Evolutionary conservation across 768 basidiomycete species (phyloP), one percentile per base, ranked within the genome.

Genomic region (Phlebiopsis flavidoalba): DNA sequence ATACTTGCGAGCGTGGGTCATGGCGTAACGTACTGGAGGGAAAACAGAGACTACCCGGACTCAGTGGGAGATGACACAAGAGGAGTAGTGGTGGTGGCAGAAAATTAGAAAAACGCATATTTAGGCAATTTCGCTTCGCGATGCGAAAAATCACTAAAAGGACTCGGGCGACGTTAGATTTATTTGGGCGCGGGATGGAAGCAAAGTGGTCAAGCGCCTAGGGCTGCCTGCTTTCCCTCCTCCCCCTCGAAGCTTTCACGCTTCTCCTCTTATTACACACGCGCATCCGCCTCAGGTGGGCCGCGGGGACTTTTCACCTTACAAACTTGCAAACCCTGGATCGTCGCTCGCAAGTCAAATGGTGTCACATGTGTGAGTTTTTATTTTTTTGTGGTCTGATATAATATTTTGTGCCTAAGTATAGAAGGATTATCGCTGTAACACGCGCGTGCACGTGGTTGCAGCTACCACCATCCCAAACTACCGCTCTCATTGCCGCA

Each of bases 291-390:
- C n/a, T 50, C 40, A 57, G 36, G 48, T 53, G 36, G n/a, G 63
- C 63, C 46, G 37, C 37, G 55, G n/a, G n/a, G n/a, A n/a, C 55
- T 53, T n/a, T n/a, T n/a, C n/a, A 24, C 50, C 53, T 43, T 17
- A 33, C 22, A 46, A 47, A 51, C 58, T n/a, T 61, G 64, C 64
- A 65, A n/a, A 65, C 31, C 67, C 69, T 70, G 69, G 69, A 68
- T 35, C 45, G 43, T 40, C 53, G 12, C 54, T 56, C 52, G 31
- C 31, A 47, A 15, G 49, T 59, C 69, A 66, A 60, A 70, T 69
- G n/a, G 69, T 63, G 58, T 59, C n/a, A n/a, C n/a, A n/a, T n/a
- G n/a, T n/a, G n/a, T n/a, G n/a, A n/a, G n/a, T n/a, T n/a, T n/a
- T n/a, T n/a, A n/a, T n/a, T n/a, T n/a, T n/a, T n/a, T n/a, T n/a